phyloP scores from a whole-genome alignment of 805 yeast species.

The Blastobotrys americana region DNA sequence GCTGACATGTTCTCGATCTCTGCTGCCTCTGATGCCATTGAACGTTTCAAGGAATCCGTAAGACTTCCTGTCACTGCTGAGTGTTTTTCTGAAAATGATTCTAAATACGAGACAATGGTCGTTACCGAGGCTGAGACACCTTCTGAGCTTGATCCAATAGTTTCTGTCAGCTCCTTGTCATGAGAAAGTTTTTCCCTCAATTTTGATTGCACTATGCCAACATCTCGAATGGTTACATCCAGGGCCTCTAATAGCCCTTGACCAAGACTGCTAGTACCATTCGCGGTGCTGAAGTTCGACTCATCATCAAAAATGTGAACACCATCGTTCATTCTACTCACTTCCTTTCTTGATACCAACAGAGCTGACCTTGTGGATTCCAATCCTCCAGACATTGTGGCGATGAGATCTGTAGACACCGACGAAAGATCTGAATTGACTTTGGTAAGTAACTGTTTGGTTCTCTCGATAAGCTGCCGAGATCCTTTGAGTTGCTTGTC shows the following conservation, averaged over 20 bases:
- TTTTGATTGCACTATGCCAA: not conserved
- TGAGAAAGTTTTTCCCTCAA: not conserved
- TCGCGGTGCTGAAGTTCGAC: too few relatives aligned
- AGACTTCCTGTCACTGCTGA: not conserved
- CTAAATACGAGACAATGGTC: not conserved
- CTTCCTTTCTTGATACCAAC: not conserved
- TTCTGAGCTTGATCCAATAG: not conserved
- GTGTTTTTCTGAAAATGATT: not conserved
- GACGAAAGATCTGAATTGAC: slow-evolving; percentile 12
- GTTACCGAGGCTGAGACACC: not conserved
- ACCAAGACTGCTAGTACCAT: not conserved
- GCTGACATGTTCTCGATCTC: not conserved
- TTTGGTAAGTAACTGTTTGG: slow-evolving; percentile 13
- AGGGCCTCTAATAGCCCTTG: not conserved
- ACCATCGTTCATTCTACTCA: not conserved
- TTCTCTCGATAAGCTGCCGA: slow-evolving; percentile 25
- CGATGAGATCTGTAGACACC: slow-evolving; percentile 7
- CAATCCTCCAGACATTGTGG: slow-evolving; percentile 5
- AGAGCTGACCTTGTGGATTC: slow-evolving; percentile 5
- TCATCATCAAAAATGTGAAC: too few relatives aligned
- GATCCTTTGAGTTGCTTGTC: slow-evolving; percentile 41
- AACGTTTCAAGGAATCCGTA: not conserved
- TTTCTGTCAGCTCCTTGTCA: not conserved
- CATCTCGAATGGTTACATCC: slow-evolving; percentile 1
- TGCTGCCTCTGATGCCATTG: not conserved